Base-by-base conservation (phyloP, 768 basidiomycete genomes). In the Agaricus subrufescens region DNA sequence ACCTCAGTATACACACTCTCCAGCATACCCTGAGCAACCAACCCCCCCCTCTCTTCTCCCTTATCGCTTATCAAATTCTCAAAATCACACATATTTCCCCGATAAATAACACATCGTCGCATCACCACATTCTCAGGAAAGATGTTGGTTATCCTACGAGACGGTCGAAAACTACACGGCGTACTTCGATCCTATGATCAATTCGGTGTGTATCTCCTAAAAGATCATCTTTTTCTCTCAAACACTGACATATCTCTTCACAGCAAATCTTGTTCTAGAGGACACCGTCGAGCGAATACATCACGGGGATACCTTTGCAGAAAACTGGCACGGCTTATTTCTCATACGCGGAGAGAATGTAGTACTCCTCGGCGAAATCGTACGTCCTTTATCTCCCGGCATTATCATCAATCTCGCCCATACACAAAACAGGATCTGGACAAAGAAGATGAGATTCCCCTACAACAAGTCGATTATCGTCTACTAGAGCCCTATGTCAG, bases 331-430 rank as follows among this genome's bases (percentile, higher is more conserved):
- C 58, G 96, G 95, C 3, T 81, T 99, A 29, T 94, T 92, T 72
- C 82, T 98, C 61, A 94, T 99, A 62, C 85, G 97, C 53, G 97
- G 97, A 48, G 97, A 99, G 78, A 99, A 99, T 69, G 97, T 99
- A 14, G 97, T 98, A 34, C 73, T 98, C 58, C 75, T 98, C 23
- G 97, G 97, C 38, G 97, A 99, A 80, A 91, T 99, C 59, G 97
- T 96, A 64, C 68, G 92, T 82, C 23, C 9, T 60, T 50, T 57
- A 25, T 10, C 34, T 8, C 31, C 49, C 25, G n/a, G 46, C 9
- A 31, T 46, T 47, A 46, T 55, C 27, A 50, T 51, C 50, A 42
- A 34, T 44, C 48, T 39, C 12, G 57, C n/a, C 44, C 39, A 39
- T 30, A 25, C 14, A 34, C 2, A 34, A 34, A 42, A 42, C 66